Base-by-base conservation (phyloP, 78 protist genomes). In the Chrysochromulina tobinii region DNA sequence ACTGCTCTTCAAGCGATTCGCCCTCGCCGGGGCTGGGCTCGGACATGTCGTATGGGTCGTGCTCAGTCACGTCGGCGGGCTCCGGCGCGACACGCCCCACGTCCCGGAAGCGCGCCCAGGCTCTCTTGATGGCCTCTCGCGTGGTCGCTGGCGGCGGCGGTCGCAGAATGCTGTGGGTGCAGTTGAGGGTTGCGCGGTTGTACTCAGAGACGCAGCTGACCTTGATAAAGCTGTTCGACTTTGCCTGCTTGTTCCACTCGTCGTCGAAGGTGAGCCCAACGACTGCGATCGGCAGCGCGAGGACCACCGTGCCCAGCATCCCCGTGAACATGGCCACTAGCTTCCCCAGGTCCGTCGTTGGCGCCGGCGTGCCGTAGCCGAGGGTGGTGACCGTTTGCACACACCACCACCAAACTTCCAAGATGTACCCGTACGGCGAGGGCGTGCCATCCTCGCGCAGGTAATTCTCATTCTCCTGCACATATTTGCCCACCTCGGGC, bases 211-310 rank as follows among this genome's bases (percentile, higher is more conserved):
- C 64, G 64, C 64, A 12, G 23, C 23, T 1, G 48, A 25, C 11
- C 48, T 25, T 25, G 73, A 2, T 11, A 38, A 14, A 14, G 38
- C 73, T 8, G 48, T 23, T 18, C 73, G 18, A 25, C 7, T 14
- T 67, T 14, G 7, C 48, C 48, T 14, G 18, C 38, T 0, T 23
- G 23, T 25, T 67, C 23, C 2, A 23, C 73, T 67, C 81, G n/a
- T 72, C 55, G 55, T 38, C 54, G 55, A 72, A 72, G 53, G 6
- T 9, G 18, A 21, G 7, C 11, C 88, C 88, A 53, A 84, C 8
- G 69, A 84, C 18, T 5, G 88, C 7, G 69, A 50, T 61, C 14
- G 88, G 88, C 57, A 84, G 69, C 57, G 88, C 58, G 57, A 84
- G 15, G 21, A 51, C 18, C 23, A 84, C 1, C 53, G 18, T 12